phyloP scores from a whole-genome alignment of 495 filamentous ascomycete genomes.

The Tuber borchii region DNA sequence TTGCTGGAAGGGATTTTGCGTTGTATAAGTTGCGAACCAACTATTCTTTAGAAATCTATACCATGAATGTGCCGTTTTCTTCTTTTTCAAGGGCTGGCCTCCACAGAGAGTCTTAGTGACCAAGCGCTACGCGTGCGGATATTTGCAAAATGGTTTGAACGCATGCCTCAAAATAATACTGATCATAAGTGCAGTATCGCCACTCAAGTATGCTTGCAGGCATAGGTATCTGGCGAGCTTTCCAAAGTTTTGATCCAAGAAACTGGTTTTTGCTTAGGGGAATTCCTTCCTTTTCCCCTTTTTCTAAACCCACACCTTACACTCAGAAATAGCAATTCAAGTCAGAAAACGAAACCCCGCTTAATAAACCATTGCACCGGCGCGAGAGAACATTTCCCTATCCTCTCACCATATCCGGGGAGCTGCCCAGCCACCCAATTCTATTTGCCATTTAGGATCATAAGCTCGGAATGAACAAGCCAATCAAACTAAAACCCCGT shows the following conservation, averaged over 20 bases:
- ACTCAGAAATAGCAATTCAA: background rate
- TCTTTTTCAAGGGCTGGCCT: background rate
- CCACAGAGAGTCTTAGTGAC: background rate
- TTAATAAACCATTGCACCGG: background rate
- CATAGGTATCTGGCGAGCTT: background rate
- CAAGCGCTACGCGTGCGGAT: background rate
- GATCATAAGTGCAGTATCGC: background rate
- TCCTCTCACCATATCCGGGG: background rate
- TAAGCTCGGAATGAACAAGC: constrained; percentile 86
- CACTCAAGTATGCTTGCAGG: background rate
- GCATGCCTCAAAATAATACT: background rate
- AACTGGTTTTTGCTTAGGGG: background rate
- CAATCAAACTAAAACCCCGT: constrained; percentile 57
- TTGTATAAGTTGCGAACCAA: background rate
- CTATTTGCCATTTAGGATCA: constrained; percentile 57
- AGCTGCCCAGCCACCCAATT: background rate
- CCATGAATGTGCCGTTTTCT: background rate
- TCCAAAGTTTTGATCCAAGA: background rate
- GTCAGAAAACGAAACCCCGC: background rate
- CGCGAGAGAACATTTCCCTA: background rate
- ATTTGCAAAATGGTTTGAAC: background rate
- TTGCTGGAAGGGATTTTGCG: background rate
- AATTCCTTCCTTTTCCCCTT: background rate
- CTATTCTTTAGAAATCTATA: background rate
- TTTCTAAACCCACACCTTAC: background rate